Evolutionary conservation across 176 grass and related monocot genomes (phyloP), one percentile per base, ranked within the genome.

Genomic region (Oryza meyeriana): DNA sequence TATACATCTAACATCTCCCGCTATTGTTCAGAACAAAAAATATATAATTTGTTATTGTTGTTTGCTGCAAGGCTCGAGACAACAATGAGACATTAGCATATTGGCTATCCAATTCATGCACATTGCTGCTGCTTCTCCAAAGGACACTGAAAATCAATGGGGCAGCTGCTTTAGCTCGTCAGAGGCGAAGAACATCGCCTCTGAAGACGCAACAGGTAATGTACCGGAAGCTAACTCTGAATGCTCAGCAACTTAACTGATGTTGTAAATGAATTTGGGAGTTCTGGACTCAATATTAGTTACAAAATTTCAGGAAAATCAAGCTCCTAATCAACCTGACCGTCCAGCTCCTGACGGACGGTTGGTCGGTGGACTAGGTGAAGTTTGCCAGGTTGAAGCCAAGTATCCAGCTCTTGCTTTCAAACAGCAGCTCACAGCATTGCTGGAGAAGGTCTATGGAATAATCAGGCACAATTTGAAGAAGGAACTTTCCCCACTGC

Each of bases 381-480:
- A 90, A 40, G 61, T 87, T 71, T 82, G 41, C 42, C 83, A 91
- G 79, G 83, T 94, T 81, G 92, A 94, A 83, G 92, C 92, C 25
- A 94, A 91, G 41, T 94, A 94, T 31, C 92, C 92, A 57, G 86
- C 92, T 66, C 66, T 91, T 79, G 70, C 89, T 32, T 94, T 94
- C 83, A 94, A 91, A 61, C 89, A 94, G 32, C 86, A 94, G 36
- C 79, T 94, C 8, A 94, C 86, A 22, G 92, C 88, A 59, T 82
- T 88, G 84, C 20, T 94, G 71, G 92, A 94, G 78, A 94, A 94
- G 84, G 69, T 94, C 12, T 94, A 91, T 84, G 92, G 92, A 74
- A 88, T 91, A 10, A 89, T 91, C 71, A 83, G 89, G 64, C 80
- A 94, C 35, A 88, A 91, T 48, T 41, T 94, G 67, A 94, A 94